phyloP scores from a whole-genome alignment of 257 asterid species.

The Leptodermis oblonga region DNA sequence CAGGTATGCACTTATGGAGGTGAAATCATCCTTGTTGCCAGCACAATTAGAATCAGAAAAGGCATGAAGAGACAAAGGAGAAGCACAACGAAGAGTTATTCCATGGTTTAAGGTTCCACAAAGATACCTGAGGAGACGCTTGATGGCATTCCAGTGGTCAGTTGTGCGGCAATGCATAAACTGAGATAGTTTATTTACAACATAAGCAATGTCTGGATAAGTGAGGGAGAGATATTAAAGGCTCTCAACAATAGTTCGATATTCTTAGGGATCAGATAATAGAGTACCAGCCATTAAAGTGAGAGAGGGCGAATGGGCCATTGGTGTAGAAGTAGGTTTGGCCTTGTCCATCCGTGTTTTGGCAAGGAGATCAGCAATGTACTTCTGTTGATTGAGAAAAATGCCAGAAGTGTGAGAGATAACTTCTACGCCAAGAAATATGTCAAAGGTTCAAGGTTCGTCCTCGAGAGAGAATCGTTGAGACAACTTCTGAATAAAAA shows the following conservation, averaged over 20 bases:
- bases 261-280: not conserved
- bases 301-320: not conserved
- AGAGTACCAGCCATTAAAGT: not conserved
- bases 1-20: no score
- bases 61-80: no score
- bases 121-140: no score
- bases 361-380: not conserved
- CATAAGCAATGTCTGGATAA: not conserved
- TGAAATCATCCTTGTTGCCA: no score
- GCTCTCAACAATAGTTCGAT: not conserved
- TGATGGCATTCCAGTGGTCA: no score
- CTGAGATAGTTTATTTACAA: not conserved
- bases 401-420: not conserved
- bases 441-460: not conserved
- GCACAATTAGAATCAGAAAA: no score
- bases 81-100: no score
- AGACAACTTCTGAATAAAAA: no score
- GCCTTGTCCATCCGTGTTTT: not conserved
- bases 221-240: not conserved
- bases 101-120: no score
- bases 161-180: no score
- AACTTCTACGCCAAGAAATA: not conserved
- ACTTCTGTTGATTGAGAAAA: not conserved
- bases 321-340: not conserved
- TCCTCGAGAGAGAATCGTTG: no score